A percentile compares a stretch with the other conserved stretches of the same genome.
phyloP scores from a whole-genome alignment of 2,329 filamentous ascomycete species.

The Clonostachys byssicola region DNA sequence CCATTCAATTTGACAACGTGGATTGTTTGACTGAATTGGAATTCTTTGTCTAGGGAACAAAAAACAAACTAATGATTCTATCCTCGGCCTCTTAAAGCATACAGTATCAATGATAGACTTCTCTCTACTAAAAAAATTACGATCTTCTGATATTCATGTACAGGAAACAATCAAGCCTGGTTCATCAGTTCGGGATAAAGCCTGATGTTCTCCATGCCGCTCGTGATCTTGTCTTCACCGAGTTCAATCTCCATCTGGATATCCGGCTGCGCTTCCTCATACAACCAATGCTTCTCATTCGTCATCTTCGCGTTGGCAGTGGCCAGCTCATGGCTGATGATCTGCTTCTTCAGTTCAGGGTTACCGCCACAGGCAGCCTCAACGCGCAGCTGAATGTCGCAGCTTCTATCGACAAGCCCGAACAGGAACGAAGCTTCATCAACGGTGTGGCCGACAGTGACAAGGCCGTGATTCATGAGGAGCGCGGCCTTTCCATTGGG shows the following conservation, averaged over 20 bases:
- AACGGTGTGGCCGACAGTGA: conserved; percentile 68
- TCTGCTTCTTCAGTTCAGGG: conserved; percentile 29
- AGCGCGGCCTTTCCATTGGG: conserved; percentile 55
- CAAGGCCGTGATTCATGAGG: conserved; percentile 66
- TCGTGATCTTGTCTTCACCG: conserved; percentile 20
- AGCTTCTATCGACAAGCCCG: conserved; percentile 63
- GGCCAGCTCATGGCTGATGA: conserved; percentile 33
- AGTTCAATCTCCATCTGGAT: conserved; percentile 40
- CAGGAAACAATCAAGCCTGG: background rate
- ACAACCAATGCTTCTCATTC: conserved; percentile 37
- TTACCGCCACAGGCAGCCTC: conserved; percentile 56
- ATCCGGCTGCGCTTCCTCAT: conserved; percentile 40
- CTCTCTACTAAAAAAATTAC: too few species aligned
- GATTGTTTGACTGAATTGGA: too few species aligned
- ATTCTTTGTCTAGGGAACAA: too few species aligned
- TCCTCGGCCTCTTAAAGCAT: too few species aligned
- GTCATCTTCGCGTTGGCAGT: conserved; percentile 36
- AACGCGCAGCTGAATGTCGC: conserved; percentile 62
- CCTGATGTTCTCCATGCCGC: conserved; percentile 14
- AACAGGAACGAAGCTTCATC: conserved; percentile 73
- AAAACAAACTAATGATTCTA: too few species aligned
- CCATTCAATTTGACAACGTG: too few species aligned
- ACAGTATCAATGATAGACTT: too few species aligned
- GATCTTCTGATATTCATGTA: too few species aligned
- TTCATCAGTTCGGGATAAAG: conserved; percentile 5